Conservation (phyloP, 352 stramenopile species). For the Aphanomyces invadans region DNA sequence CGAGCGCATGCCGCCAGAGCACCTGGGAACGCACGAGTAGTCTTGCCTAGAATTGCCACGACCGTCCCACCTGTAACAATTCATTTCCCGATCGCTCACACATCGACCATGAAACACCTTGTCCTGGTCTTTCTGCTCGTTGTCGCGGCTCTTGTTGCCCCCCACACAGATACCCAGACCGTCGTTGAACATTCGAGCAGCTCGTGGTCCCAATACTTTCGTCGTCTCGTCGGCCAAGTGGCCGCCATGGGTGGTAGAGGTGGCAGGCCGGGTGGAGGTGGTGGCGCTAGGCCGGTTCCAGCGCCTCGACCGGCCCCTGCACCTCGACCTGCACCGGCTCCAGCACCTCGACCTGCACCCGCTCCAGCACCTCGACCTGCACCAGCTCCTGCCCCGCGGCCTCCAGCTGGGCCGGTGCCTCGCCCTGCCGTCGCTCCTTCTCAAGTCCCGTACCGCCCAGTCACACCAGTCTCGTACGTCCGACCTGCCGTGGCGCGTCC, state of each 20-base stretch:
- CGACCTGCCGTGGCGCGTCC: conserved; percentile 5
- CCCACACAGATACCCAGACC: background rate
- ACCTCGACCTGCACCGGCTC: conserved; percentile 4
- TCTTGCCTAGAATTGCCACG: too few relatives aligned
- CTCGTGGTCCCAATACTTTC: background rate
- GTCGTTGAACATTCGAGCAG: background rate
- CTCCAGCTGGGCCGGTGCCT: conserved; percentile 3
- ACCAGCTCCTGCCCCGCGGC: background rate
- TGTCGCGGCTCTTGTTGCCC: background rate
- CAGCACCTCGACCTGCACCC: conserved; percentile 10
- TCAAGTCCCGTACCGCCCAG: background rate
- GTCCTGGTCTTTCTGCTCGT: background rate
- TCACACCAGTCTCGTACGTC: background rate
- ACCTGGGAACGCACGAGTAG: too few relatives aligned
- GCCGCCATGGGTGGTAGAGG: background rate
- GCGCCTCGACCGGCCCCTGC: background rate
- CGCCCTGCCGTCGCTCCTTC: background rate
- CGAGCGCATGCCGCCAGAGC: too few relatives aligned
- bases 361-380: background rate
- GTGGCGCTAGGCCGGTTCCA: background rate
- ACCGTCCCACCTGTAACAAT: too few relatives aligned
- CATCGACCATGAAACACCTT: background rate
- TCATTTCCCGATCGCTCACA: background rate
- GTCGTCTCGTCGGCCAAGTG: background rate
- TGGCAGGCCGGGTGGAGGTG: background rate